Evolutionary conservation across 2,329 filamentous ascomycete genomes (phyloP).

Genomic region (Aureobasidium namibiae): DNA sequence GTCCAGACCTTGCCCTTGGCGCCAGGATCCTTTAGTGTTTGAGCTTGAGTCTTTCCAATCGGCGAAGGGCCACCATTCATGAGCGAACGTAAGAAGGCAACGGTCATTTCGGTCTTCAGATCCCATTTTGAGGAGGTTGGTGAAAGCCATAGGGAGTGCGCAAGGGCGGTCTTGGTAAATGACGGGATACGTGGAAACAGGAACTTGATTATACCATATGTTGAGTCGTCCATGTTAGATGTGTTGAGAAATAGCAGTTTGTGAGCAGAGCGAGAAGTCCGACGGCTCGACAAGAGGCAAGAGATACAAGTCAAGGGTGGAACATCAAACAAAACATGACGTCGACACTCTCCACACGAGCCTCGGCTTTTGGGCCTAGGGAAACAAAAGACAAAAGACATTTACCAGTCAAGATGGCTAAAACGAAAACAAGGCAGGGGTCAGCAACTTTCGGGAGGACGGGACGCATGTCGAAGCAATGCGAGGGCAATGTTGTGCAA

Average conservation of each 20-base stretch:
- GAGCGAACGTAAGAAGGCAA: conserved; percentile 63
- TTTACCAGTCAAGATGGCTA: not conserved
- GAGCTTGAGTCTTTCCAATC: conserved; percentile 55
- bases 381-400: not conserved
- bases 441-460: not conserved
- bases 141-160: conserved; percentile 60
- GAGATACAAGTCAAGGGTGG: not conserved
- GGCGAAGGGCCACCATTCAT: conserved; percentile 42
- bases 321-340: not conserved
- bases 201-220: conserved; percentile 23
- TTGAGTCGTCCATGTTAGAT: conserved; percentile 19
- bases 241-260: not conserved
- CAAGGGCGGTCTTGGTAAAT: conserved; percentile 52
- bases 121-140: conserved; percentile 69
- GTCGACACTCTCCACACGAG: not conserved
- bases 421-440: not conserved
- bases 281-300: not conserved
- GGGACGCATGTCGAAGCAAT: not conserved
- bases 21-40: conserved; percentile 54
- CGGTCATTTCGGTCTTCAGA: conserved; percentile 62
- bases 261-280: not conserved
- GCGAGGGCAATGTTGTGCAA: not conserved
- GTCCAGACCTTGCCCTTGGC: conserved; percentile 80
- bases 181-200: conserved; percentile 53
- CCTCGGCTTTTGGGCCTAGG: not conserved